Percentiles rank a stretch among this genome's conserved stretches.
phyloP scores from a whole-genome alignment of 352 stramenopile species.

The Plasmopara viticola region DNA sequence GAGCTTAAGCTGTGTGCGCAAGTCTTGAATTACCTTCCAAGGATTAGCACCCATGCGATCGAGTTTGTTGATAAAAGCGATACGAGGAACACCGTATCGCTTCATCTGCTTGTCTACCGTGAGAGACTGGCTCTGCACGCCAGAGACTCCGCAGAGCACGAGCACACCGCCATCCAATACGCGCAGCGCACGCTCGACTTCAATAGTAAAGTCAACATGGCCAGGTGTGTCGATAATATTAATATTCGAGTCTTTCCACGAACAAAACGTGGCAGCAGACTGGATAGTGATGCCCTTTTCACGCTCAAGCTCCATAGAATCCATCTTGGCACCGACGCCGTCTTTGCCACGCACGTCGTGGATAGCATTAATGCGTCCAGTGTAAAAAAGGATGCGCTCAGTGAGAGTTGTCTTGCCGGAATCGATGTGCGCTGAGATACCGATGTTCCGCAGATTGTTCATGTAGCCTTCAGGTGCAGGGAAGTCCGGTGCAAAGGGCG shows the following conservation, averaged over 20 bases:
- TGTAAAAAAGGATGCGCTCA: constrained; percentile 99
- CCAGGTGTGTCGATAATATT: constrained; percentile 99
- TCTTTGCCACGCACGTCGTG: constrained; percentile 96
- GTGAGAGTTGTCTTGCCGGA: constrained; percentile 99
- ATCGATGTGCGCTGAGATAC: constrained; percentile 96
- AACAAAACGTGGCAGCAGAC: constrained; percentile 96
- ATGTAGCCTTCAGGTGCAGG: constrained; percentile 69
- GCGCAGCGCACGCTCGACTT: constrained; percentile 95
- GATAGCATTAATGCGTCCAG: constrained; percentile 95
- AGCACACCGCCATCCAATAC: constrained; percentile 97
- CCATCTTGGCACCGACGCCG: constrained; percentile 98
- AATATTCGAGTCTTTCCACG: constrained; percentile 95
- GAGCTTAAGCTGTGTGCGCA: constrained; percentile 95
- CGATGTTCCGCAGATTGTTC: constrained; percentile 90
- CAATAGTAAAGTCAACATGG: constrained; percentile 99
- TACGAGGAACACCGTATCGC: constrained; percentile 96
- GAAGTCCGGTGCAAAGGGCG: constrained; percentile 37
- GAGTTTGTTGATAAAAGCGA: constrained; percentile 99
- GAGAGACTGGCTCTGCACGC: constrained; percentile 97
- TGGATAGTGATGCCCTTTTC: constrained; percentile 99
- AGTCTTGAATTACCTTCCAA: constrained; percentile 90
- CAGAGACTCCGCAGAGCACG: constrained; percentile 87
- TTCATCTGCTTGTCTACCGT: constrained; percentile 99
- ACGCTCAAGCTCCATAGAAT: constrained; percentile 99
- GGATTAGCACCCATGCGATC: constrained; percentile 97